Evolutionary conservation across 2,329 filamentous ascomycete species (phyloP).

Genomic region (Venturia nashicola): DNA sequence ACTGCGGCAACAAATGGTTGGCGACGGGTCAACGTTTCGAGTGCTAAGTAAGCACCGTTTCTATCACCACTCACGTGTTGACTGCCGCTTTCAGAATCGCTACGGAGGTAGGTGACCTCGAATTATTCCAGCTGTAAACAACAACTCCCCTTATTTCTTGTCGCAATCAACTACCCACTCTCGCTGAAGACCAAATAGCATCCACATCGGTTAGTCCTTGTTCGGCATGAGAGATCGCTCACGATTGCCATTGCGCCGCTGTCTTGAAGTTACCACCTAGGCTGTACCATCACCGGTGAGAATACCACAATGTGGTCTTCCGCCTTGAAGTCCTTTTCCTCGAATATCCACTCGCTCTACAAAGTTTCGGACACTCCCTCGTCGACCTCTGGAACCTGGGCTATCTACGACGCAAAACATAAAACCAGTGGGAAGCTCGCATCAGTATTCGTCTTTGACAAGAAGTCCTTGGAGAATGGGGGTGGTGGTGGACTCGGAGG

Average conservation of each 20-base stretch:
- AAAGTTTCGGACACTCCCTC: slow-evolving; percentile 62
- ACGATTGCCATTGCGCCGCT: neutral
- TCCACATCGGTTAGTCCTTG: neutral
- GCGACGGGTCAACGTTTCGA: neutral
- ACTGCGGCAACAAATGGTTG: slow-evolving; percentile 1
- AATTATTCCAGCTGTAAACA: neutral
- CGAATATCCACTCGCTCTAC: slow-evolving; percentile 90
- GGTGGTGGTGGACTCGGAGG: slow-evolving; percentile 44
- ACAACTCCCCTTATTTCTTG: neutral
- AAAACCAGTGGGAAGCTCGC: slow-evolving; percentile 83
- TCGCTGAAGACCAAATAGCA: neutral
- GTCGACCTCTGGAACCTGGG: slow-evolving; percentile 86
- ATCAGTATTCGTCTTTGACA: slow-evolving; percentile 91
- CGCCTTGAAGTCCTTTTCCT: slow-evolving; percentile 85
- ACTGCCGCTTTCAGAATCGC: neutral
- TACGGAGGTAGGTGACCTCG: neutral
- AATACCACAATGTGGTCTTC: slow-evolving; percentile 65
- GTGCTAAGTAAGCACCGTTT: neutral
- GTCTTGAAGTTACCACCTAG: neutral
- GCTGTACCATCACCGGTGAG: neutral
- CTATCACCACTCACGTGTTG: neutral
- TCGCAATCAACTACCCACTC: neutral
- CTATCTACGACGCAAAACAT: slow-evolving; percentile 94
- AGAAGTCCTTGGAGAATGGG: slow-evolving; percentile 68
- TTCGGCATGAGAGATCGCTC: neutral